phyloP scores from a whole-genome alignment of 108 stramenopile species.

The Nannochloropsis oceanica region DNA sequence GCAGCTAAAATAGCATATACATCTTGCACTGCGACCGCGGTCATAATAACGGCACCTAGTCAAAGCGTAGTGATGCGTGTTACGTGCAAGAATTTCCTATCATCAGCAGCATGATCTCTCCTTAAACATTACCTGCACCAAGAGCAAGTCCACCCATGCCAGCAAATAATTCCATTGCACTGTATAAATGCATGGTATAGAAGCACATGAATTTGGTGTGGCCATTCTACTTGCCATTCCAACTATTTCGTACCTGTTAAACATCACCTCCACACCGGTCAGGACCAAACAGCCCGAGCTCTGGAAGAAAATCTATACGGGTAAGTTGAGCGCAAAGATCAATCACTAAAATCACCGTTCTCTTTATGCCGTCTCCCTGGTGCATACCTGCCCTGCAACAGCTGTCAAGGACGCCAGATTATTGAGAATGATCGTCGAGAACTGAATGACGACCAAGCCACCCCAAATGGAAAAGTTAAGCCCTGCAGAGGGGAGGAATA shows the following conservation, averaged over 20 bases:
- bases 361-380: too few species aligned
- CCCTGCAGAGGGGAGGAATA: background rate
- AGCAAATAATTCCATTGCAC: background rate
- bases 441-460: background rate
- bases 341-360: too few species aligned
- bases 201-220: too few species aligned
- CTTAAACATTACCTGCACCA: background rate
- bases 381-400: background rate
- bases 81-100: background rate
- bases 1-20: background rate
- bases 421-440: background rate
- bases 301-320: too few species aligned
- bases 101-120: background rate
- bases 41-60: background rate
- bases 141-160: background rate
- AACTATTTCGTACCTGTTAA: background rate
- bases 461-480: background rate
- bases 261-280: background rate
- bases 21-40: background rate
- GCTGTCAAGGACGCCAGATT: background rate
- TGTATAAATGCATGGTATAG: background rate
- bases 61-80: background rate
- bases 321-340: too few species aligned
- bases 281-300: background rate
- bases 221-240: too few species aligned